Base-by-base conservation (phyloP, 768 basidiomycete genomes). In the Boletus huronensis region DNA sequence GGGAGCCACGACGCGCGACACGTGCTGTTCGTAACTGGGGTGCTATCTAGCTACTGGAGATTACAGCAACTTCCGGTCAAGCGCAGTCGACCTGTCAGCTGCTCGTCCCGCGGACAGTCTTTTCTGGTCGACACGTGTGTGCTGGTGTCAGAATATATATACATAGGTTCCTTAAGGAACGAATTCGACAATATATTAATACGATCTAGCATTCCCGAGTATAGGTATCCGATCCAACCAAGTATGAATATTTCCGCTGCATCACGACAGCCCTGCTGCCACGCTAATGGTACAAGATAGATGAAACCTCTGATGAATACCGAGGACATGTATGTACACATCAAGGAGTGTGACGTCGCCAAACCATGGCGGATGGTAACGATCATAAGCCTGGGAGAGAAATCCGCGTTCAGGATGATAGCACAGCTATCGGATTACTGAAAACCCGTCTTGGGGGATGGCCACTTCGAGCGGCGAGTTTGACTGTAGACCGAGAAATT, bases 391-490 rank as follows among this genome's bases (percentile, higher is more conserved):
- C 50, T 38, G 13, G 16, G 42, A 41, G 17, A 32, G 44, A 46
- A 25, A 32, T 28, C 25, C 25, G 21, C 44, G 23, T 28, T 58
- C 45, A 62, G 25, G 63, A 32, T 17, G 61, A 44, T 32, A 54
- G 46, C n/a, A 31, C 36, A 47, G 49, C 46, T 50, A 65, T 53
- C 26, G 66, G 59, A 17, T 47, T 41, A 34, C 66, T 66, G 29
- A 68, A 58, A 39, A 68, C 52, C 29, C 65, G 67, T 46, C 58
- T 56, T 54, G 57, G 54, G 3, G 51, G 4, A 19, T 58, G 50
- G 9, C 62, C 56, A n/a, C 58, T 56, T 56, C 69, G 68, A 54
- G 68, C 58, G 41, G 66, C 57, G n/a, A 58, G 64, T 46, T 70
- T 70, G 7, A 38, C 16, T 32, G 54, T 21, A 34, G 69, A 70